Evolutionary conservation across 1,284 basidiomycete genomes (phyloP).

Genomic region (Porodaedalea pini): DNA sequence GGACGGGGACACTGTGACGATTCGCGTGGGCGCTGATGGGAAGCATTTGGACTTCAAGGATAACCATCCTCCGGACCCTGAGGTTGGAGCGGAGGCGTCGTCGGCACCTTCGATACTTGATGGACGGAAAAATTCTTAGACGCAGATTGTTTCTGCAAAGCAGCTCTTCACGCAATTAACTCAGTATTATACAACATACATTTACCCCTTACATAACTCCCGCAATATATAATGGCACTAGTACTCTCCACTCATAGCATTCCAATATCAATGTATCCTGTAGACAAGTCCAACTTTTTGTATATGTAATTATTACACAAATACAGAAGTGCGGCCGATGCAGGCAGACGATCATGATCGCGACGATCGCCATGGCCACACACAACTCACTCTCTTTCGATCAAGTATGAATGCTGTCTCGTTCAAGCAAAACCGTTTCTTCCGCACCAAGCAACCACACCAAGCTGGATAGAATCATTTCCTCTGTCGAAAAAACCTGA

Average conservation of each 20-base stretch:
- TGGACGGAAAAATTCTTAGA: not conserved
- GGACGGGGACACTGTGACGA: slow-evolving; percentile 51
- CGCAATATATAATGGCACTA: no score
- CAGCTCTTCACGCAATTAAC: no score
- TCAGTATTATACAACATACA: no score
- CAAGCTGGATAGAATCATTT: not conserved
- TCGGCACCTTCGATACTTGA: not conserved
- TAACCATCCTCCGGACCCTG: slow-evolving; percentile 49
- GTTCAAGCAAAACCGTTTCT: not conserved
- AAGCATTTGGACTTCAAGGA: slow-evolving; percentile 49
- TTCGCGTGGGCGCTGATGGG: slow-evolving; percentile 46
- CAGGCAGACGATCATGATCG: not conserved
- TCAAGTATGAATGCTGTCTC: not conserved
- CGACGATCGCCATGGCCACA: not conserved
- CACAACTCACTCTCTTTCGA: not conserved
- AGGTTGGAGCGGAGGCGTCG: slow-evolving; percentile 7
- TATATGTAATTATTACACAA: no score
- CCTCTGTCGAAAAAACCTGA: no score
- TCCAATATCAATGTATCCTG: no score
- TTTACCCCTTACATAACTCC: no score
- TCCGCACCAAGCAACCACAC: not conserved
- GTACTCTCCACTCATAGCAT: no score
- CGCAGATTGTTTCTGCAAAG: no score
- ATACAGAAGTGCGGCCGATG: no score
- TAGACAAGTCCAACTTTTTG: no score